Conservation (phyloP, 169 alveolate species). For the Cryptosporidium felis region DNA sequence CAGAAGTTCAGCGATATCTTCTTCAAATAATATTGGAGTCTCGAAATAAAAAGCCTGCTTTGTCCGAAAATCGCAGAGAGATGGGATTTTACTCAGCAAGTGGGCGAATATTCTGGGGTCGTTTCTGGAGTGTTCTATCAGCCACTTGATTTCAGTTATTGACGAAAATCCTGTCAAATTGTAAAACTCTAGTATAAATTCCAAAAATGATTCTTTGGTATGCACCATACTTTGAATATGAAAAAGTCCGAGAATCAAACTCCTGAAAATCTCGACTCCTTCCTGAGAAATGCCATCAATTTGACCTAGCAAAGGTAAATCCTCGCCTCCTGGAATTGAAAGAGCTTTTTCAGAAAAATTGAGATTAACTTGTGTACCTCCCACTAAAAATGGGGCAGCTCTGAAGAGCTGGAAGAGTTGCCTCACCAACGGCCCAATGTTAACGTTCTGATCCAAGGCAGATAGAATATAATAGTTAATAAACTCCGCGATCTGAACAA, state of each 20-base stretch:
- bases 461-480: constrained; percentile 36
- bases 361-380: too few relatives aligned
- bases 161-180: constrained; percentile 54
- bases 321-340: neutral
- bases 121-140: neutral
- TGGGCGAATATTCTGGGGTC: neutral
- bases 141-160: constrained; percentile 61
- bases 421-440: constrained; percentile 15
- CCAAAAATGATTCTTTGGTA: constrained; percentile 27
- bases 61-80: constrained; percentile 36
- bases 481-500: constrained; percentile 12
- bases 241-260: constrained; percentile 12
- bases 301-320: neutral
- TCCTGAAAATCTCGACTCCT: constrained; percentile 28
- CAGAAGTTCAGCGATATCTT: constrained; percentile 27
- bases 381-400: too few relatives aligned
- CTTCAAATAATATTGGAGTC: constrained; percentile 60
- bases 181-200: constrained; percentile 39
- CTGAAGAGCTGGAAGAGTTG: constrained; percentile 13
- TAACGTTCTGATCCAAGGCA: constrained; percentile 53
- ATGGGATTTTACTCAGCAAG: constrained; percentile 5
- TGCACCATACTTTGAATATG: constrained; percentile 45
- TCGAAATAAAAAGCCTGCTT: constrained; percentile 53
- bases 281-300: constrained; percentile 13
- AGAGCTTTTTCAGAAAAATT: neutral